phyloP scores from a whole-genome alignment of 2,329 filamentous ascomycete species.

The Penicillium sp. region DNA sequence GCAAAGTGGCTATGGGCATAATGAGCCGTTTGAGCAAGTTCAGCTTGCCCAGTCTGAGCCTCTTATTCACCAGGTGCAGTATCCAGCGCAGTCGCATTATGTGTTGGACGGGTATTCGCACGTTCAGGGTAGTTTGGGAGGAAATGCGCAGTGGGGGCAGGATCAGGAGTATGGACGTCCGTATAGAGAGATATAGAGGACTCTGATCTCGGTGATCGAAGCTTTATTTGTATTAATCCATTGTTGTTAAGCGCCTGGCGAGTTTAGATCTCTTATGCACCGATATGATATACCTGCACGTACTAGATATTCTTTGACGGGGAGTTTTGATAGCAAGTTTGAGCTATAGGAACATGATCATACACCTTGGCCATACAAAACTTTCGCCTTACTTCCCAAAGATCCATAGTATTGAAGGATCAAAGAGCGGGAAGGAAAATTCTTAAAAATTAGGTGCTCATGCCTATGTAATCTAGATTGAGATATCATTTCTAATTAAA shows the following conservation, averaged over 20 bases:
- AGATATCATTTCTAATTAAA: too few species aligned
- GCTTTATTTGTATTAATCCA: background rate
- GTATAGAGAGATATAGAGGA: background rate
- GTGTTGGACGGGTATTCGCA: background rate
- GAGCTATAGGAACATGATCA: too few species aligned
- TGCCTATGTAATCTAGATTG: too few species aligned
- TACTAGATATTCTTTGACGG: too few species aligned
- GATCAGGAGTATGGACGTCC: background rate
- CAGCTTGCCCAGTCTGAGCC: background rate
- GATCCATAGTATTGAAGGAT: too few species aligned
- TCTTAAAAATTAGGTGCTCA: too few species aligned
- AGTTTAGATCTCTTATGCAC: background rate
- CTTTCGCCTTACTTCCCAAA: too few species aligned
- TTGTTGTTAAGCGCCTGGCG: background rate
- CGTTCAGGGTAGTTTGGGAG: background rate
- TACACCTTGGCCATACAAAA: too few species aligned
- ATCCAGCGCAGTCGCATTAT: background rate
- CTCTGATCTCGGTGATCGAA: background rate
- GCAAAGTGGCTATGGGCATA: background rate
- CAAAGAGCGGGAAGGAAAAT: too few species aligned
- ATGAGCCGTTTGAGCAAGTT: background rate
- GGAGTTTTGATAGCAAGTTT: too few species aligned
- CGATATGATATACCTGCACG: background rate
- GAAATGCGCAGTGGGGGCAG: background rate
- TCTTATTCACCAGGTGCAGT: background rate